Evolutionary conservation across 164 flowering plant species (phyloP).

Genomic region (Pachysandra terminalis): DNA sequence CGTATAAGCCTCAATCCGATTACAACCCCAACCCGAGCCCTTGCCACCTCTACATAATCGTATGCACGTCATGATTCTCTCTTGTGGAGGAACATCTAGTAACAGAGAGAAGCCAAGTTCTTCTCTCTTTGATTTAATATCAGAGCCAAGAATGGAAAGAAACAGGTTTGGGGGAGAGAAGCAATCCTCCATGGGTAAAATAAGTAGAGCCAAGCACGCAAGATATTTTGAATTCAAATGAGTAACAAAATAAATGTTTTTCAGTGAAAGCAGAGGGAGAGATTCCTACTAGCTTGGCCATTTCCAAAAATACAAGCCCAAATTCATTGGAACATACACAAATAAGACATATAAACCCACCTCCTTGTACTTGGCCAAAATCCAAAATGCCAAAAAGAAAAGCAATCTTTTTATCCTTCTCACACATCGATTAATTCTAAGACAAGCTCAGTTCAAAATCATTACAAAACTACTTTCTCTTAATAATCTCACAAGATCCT

Average conservation of each 20-base stretch:
- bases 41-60: no score
- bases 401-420: neutral
- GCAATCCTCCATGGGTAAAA: no score
- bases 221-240: no score
- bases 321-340: neutral
- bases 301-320: neutral
- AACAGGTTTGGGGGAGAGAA: constrained; percentile 1
- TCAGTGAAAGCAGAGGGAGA: no score
- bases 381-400: neutral
- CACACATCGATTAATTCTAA: neutral
- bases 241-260: no score
- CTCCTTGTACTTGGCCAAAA: neutral
- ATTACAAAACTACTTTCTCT: neutral
- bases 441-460: neutral
- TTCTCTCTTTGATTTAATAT: no score
- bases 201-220: no score
- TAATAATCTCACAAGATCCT: neutral
- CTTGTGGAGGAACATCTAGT: constrained; percentile 20
- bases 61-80: constrained; percentile 26
- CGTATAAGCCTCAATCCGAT: no score
- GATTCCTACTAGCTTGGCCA: neutral
- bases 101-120: constrained; percentile 22
- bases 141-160: neutral
- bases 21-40: no score
- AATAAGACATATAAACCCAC: neutral